These are phyloP conservation scores for Thalassiosira profunda DNA, from an alignment of 108 stramenopile genomes.

Conservation along the genomic window DNA sequence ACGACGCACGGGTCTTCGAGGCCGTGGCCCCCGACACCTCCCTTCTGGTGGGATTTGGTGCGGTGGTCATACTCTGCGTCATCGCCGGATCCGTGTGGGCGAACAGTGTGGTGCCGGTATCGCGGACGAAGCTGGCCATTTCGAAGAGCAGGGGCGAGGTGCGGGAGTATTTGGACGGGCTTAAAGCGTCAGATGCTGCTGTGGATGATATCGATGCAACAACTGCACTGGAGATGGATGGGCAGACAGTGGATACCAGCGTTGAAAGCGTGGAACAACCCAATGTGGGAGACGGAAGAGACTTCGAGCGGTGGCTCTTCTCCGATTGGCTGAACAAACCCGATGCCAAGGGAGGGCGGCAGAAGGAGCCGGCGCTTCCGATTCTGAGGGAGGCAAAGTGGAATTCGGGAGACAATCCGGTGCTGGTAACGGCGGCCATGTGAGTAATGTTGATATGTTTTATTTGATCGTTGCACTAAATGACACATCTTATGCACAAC, in stretches of 20 bases:
- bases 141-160: constrained; percentile 68
- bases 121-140: constrained; percentile 76
- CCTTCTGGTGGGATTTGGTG: constrained; percentile 62
- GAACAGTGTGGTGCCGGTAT: constrained; percentile 75
- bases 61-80: constrained; percentile 59
- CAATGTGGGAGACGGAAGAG: constrained; percentile 45
- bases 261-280: constrained; percentile 1
- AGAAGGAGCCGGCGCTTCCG: constrained; percentile 84
- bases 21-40: constrained; percentile 57
- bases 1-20: constrained; percentile 51
- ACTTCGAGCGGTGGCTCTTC: constrained; percentile 84
- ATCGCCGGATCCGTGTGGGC: constrained; percentile 65
- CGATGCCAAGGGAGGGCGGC: constrained; percentile 56
- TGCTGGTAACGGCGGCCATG: constrained; percentile 70
- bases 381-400: constrained; percentile 86
- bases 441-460: constrained; percentile 1
- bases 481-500: neutral
- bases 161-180: constrained; percentile 78
- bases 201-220: constrained; percentile 2
- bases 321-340: constrained; percentile 75
- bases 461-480: no score
- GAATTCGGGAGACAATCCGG: constrained; percentile 92
- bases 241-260: neutral
- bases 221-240: neutral
- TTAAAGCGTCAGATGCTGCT: constrained; percentile 13